phyloP scores from a whole-genome alignment of 768 basidiomycete genomes.

The Boletellus sp. region DNA sequence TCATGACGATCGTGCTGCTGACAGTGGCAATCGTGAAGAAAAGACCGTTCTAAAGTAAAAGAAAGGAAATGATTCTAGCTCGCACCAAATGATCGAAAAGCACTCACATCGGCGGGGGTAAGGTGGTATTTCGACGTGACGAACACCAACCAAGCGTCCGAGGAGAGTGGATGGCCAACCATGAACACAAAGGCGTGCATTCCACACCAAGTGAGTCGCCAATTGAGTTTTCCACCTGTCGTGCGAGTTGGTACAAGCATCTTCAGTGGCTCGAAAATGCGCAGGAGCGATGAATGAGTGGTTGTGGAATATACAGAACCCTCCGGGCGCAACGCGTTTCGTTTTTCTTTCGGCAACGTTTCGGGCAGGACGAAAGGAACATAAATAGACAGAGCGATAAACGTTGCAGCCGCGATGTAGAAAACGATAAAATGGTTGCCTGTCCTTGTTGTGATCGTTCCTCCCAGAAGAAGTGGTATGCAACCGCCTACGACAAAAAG shows the following conservation, averaged over 20 bases:
- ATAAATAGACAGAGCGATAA: constrained; percentile 18
- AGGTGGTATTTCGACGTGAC: constrained; percentile 26
- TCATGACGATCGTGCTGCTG: constrained; percentile 18
- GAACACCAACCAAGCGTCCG: constrained; percentile 20
- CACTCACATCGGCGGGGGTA: constrained; percentile 25
- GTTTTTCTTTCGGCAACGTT: constrained; percentile 27
- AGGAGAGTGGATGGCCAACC: constrained; percentile 11
- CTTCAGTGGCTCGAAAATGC: constrained; percentile 25
- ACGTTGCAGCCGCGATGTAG: constrained; percentile 14
- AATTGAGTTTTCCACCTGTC: constrained; percentile 21
- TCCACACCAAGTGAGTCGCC: constrained; percentile 30
- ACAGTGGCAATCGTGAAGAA: constrained; percentile 18
- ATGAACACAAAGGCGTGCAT: constrained; percentile 22
- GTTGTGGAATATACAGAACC: neutral
- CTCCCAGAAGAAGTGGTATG: constrained; percentile 28
- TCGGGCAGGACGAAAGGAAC: constrained; percentile 26
- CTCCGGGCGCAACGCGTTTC: constrained; percentile 11
- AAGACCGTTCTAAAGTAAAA: constrained; percentile 24
- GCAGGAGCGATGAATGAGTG: neutral
- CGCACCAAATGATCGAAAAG: too few species aligned
- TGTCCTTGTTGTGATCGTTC: constrained; percentile 25
- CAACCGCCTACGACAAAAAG: constrained; percentile 15
- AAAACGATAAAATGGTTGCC: constrained; percentile 24
- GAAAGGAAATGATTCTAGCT: neutral
- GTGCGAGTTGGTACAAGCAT: constrained; percentile 18